These are phyloP conservation scores for Exophiala sp. DNA, from an alignment of 2,329 filamentous ascomycete species.

Conservation along the genomic window DNA sequence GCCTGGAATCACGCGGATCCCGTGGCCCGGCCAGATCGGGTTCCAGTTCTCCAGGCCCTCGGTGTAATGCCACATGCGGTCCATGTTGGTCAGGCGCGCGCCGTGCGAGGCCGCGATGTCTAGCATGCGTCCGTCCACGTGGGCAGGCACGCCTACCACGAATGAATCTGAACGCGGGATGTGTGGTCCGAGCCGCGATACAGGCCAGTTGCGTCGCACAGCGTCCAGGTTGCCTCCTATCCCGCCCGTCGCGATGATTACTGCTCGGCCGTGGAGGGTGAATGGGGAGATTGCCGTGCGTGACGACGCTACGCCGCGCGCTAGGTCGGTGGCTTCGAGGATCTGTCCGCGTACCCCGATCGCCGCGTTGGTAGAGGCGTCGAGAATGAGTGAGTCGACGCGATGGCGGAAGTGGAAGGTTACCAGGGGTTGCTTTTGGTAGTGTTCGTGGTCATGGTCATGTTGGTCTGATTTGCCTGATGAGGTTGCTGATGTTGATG, in stretches of 20 bases:
- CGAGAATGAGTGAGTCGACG: conserved; percentile 53
- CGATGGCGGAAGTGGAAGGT: conserved; percentile 52
- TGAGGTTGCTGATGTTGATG: background rate
- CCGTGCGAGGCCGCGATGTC: conserved; percentile 50
- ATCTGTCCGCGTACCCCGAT: conserved; percentile 51
- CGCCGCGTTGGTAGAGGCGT: conserved; percentile 47
- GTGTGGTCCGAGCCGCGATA: conserved; percentile 52
- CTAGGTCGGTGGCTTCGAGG: conserved; percentile 47
- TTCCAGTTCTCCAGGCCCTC: conserved; percentile 59
- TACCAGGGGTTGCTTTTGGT: conserved; percentile 44
- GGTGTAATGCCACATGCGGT: conserved; percentile 63
- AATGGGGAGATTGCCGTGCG: conserved; percentile 46
- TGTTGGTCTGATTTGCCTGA: no score
- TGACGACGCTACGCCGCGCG: conserved; percentile 50
- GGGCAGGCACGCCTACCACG: conserved; percentile 56
- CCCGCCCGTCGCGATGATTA: conserved; percentile 53
- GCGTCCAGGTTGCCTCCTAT: conserved; percentile 59
- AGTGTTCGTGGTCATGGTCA: background rate
- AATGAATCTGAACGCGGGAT: conserved; percentile 53
- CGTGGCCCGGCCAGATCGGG: conserved; percentile 56
- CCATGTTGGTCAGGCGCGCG: conserved; percentile 53
- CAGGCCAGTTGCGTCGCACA: conserved; percentile 54
- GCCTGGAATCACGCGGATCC: conserved; percentile 55
- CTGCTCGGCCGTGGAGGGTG: conserved; percentile 49
- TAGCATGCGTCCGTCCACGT: conserved; percentile 61